phyloP scores from a whole-genome alignment of 2,329 filamentous ascomycete genomes.

The Apiospora pterosperma region DNA sequence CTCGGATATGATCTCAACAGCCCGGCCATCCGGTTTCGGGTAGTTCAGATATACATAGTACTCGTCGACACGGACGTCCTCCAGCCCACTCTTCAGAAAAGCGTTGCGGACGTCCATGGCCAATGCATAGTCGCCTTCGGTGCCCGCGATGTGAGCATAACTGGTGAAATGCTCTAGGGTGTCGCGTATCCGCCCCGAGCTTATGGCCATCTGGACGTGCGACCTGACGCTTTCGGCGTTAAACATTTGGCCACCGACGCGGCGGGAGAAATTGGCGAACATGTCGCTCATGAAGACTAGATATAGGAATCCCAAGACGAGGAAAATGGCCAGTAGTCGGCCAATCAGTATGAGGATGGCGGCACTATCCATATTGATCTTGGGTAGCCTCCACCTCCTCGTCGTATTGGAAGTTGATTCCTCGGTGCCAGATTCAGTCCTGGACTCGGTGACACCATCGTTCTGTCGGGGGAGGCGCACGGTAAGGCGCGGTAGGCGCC shows the following conservation, averaged over 20 bases:
- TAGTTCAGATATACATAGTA: slow-evolving; percentile 94
- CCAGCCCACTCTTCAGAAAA: slow-evolving; percentile 70
- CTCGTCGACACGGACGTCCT: slow-evolving; percentile 72
- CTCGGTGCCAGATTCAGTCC: slow-evolving; percentile 12
- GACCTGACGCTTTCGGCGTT: slow-evolving; percentile 78
- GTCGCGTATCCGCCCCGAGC: slow-evolving; percentile 65
- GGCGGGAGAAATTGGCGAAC: slow-evolving; percentile 63
- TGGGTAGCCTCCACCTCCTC: slow-evolving; percentile 29
- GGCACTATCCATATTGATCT: slow-evolving; percentile 41
- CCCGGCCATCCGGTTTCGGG: slow-evolving; percentile 70
- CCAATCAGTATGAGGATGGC: slow-evolving; percentile 61
- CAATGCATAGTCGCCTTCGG: slow-evolving; percentile 83
- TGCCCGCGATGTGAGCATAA: slow-evolving; percentile 91
- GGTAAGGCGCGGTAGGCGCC: slow-evolving; percentile 46
- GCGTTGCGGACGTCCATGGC: slow-evolving; percentile 80
- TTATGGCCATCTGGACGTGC: slow-evolving; percentile 71
- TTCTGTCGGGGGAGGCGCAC: slow-evolving; percentile 43
- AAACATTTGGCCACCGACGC: slow-evolving; percentile 68
- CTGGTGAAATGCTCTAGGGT: slow-evolving; percentile 74
- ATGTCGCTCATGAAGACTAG: slow-evolving; percentile 82
- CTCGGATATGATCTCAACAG: slow-evolving; percentile 74
- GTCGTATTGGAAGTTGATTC: slow-evolving; percentile 15
- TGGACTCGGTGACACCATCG: slow-evolving; percentile 20
- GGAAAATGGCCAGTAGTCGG: slow-evolving; percentile 68
- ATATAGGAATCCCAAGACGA: slow-evolving; percentile 78